A percentile compares a stretch with the other conserved stretches of the same genome.
These are phyloP conservation scores for Phyllosticta citrichinensis DNA, from an alignment of 2,329 filamentous ascomycete genomes.

Conservation along the genomic window DNA sequence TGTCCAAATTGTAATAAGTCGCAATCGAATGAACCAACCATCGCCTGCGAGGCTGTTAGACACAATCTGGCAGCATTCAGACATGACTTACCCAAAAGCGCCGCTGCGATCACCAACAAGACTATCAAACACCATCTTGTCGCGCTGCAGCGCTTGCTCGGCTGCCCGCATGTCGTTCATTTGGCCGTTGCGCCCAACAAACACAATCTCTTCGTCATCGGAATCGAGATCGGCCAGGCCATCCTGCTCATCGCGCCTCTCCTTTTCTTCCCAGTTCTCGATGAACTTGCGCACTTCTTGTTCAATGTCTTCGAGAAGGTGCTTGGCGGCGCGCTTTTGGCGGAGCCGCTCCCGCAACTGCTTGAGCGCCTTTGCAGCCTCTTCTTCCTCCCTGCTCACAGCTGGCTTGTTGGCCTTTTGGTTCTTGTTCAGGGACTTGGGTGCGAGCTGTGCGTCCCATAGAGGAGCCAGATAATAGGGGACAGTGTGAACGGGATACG, in stretches of 20 bases:
- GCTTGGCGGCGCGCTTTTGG: constrained; percentile 65
- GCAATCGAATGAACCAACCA: constrained; percentile 92
- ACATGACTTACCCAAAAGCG: constrained; percentile 62
- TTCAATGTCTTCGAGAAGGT: constrained; percentile 74
- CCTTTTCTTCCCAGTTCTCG: constrained; percentile 45
- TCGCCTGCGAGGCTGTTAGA: constrained; percentile 43
- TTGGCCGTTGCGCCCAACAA: constrained; percentile 61
- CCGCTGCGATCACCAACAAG: constrained; percentile 64
- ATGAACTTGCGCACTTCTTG: constrained; percentile 73
- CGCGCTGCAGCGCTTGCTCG: constrained; percentile 44
- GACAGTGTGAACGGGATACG: constrained; percentile 65
- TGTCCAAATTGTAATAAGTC: constrained; percentile 80
- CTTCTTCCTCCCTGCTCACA: constrained; percentile 31
- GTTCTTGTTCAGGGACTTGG: constrained; percentile 35
- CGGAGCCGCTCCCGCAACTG: constrained; percentile 75
- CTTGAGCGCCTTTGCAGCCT: constrained; percentile 53
- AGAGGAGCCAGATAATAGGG: constrained; percentile 83
- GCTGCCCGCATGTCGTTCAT: constrained; percentile 48
- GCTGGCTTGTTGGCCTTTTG: constrained; percentile 24
- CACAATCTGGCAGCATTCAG: neutral
- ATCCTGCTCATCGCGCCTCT: constrained; percentile 36
- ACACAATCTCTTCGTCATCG: constrained; percentile 83
- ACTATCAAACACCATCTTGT: constrained; percentile 72
- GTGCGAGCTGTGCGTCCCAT: constrained; percentile 56
- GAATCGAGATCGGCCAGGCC: constrained; percentile 37